These are phyloP conservation scores for Penicillium janthinellum DNA, from an alignment of 2,329 filamentous ascomycete genomes.

Conservation along the genomic window DNA sequence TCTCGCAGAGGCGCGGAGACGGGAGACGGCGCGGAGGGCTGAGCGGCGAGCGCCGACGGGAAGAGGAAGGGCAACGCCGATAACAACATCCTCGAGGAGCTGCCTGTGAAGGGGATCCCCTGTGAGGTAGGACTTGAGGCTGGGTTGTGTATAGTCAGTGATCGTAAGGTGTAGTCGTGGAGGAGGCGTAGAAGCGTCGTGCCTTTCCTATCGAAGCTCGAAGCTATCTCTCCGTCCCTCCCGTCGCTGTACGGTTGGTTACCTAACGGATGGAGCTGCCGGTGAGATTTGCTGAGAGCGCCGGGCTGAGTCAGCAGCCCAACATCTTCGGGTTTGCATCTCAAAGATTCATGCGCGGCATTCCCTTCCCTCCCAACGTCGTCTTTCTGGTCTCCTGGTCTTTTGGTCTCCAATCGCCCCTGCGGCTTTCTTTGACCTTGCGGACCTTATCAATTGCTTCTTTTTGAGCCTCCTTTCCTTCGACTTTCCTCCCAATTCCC, in stretches of 20 bases:
- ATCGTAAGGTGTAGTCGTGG: neutral
- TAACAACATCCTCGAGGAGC: constrained; percentile 14
- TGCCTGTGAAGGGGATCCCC: neutral
- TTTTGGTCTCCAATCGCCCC: constrained; percentile 3
- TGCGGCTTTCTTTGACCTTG: constrained; percentile 20
- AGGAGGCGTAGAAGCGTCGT: neutral
- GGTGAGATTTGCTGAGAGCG: constrained; percentile 32
- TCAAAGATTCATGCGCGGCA: constrained; percentile 28
- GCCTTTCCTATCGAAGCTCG: neutral
- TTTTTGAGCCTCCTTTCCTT: constrained; percentile 14
- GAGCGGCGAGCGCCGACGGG: constrained; percentile 54
- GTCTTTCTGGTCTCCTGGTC: constrained; percentile 19
- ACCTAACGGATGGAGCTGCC: constrained; percentile 35
- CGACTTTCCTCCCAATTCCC: constrained; percentile 53
- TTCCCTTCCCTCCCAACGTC: constrained; percentile 14
- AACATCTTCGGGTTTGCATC: constrained; percentile 38
- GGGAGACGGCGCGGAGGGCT: constrained; percentile 79
- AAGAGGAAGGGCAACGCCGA: constrained; percentile 26
- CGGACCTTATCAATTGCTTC: constrained; percentile 19
- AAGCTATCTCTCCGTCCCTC: neutral
- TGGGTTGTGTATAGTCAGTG: neutral
- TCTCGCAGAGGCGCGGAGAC: constrained; percentile 79
- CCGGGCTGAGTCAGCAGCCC: constrained; percentile 39
- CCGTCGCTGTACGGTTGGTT: constrained; percentile 7
- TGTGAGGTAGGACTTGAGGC: neutral